A percentile compares a stretch with the other conserved stretches of the same genome.
Conservation (phyloP, 805 yeast genomes). For the Yamadazyma endophytica region DNA sequence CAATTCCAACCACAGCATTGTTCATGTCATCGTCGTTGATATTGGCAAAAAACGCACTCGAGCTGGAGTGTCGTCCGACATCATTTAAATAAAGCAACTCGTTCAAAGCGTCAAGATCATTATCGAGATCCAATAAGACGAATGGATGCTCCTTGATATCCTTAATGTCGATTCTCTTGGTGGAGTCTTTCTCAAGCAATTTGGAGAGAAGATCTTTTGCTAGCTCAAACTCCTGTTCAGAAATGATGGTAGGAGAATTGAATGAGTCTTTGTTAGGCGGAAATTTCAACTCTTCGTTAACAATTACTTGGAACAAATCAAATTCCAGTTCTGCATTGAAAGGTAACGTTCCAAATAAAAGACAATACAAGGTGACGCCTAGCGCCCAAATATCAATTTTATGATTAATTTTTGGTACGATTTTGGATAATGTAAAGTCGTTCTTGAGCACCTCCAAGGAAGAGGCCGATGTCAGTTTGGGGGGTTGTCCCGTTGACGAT, state of each 20-base stretch:
- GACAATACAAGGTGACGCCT: slow-evolving; percentile 87
- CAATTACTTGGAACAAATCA: slow-evolving; percentile 80
- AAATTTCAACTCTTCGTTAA: slow-evolving; percentile 52
- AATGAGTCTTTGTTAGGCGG: slow-evolving; percentile 42
- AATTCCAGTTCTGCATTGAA: slow-evolving; percentile 84
- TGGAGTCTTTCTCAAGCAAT: slow-evolving; percentile 68
- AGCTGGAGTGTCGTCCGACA: slow-evolving; percentile 3
- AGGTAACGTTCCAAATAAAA: slow-evolving; percentile 84
- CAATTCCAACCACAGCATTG: slow-evolving; percentile 80
- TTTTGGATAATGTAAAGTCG: slow-evolving; percentile 15
- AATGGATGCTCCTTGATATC: slow-evolving; percentile 81
- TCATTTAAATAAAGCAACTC: slow-evolving; percentile 33
- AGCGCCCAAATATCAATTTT: slow-evolving; percentile 97
- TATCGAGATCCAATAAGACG: slow-evolving; percentile 35
- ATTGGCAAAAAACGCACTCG: neutral
- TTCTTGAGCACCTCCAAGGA: slow-evolving; percentile 21
- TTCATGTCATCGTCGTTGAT: slow-evolving; percentile 66
- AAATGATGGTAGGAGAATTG: slow-evolving; percentile 36
- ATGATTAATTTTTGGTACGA: slow-evolving; percentile 55
- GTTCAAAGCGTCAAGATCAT: slow-evolving; percentile 29
- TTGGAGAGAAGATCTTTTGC: slow-evolving; percentile 57
- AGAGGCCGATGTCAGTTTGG: slow-evolving; percentile 12
- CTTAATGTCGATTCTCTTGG: slow-evolving; percentile 58
- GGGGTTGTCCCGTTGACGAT: slow-evolving; percentile 2
- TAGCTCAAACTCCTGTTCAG: slow-evolving; percentile 39